A percentile compares a stretch with the other conserved stretches of the same genome.
Evolutionary conservation across 2,329 filamentous ascomycete species (phyloP).

Genomic region (Geosmithia flava): DNA sequence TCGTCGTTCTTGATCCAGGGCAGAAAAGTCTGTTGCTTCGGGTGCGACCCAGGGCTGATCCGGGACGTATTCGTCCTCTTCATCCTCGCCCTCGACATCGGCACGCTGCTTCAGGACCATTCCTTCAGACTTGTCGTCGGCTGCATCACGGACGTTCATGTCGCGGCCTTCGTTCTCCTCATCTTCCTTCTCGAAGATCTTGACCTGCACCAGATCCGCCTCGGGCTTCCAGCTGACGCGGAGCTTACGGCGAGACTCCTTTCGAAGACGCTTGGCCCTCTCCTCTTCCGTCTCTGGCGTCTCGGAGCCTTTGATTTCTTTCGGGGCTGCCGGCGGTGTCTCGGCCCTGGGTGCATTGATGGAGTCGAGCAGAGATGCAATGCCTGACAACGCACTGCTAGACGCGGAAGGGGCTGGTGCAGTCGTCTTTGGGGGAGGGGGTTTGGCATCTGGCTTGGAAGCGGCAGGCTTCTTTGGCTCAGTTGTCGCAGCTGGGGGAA

Average conservation of each 20-base stretch:
- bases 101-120: slow-evolving; percentile 51
- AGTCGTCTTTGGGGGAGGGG: slow-evolving; percentile 13
- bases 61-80: slow-evolving; percentile 43
- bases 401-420: slow-evolving; percentile 15
- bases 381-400: slow-evolving; percentile 28
- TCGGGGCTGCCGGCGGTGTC: slow-evolving; percentile 30
- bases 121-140: slow-evolving; percentile 61
- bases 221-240: slow-evolving; percentile 62
- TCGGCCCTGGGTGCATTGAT: slow-evolving; percentile 30
- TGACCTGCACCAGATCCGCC: slow-evolving; percentile 51
- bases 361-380: slow-evolving; percentile 41
- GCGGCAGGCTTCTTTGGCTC: slow-evolving; percentile 13
- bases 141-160: slow-evolving; percentile 55
- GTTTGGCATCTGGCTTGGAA: slow-evolving; percentile 16
- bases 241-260: slow-evolving; percentile 58
- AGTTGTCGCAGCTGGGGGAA: slow-evolving; percentile 12
- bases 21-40: slow-evolving; percentile 29
- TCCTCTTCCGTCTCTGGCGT: slow-evolving; percentile 55
- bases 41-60: slow-evolving; percentile 41
- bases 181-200: slow-evolving; percentile 60
- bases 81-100: slow-evolving; percentile 38
- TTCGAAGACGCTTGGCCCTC: slow-evolving; percentile 54
- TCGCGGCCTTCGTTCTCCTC: slow-evolving; percentile 58
- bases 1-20: slow-evolving; percentile 30
- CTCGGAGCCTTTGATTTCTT: slow-evolving; percentile 35